Evolutionary conservation across 495 filamentous ascomycete species (phyloP).

Genomic region (Neurospora intermedia): DNA sequence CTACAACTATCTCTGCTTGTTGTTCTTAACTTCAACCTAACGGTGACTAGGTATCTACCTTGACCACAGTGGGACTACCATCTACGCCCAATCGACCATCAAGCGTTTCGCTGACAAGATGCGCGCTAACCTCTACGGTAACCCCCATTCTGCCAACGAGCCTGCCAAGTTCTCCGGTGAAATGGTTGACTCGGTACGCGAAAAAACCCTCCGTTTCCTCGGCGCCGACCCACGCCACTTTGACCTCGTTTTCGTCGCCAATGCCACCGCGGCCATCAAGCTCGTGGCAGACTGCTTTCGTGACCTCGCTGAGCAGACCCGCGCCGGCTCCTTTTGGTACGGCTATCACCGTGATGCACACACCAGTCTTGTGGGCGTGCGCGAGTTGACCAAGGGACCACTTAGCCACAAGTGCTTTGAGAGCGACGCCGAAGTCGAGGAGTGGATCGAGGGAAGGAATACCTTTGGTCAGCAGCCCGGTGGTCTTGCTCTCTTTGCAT

Average conservation of each 20-base stretch:
- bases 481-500: conserved; percentile 54
- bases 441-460: conserved; percentile 42
- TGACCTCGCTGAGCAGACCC: conserved; percentile 38
- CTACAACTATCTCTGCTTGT: neutral
- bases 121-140: conserved; percentile 52
- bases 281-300: conserved; percentile 57
- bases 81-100: conserved; percentile 55
- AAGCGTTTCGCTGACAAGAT: conserved; percentile 48
- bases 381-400: conserved; percentile 44
- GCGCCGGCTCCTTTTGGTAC: conserved; percentile 48
- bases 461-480: conserved; percentile 12
- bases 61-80: conserved; percentile 66
- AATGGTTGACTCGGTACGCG: conserved; percentile 48
- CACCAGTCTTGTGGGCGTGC: conserved; percentile 60
- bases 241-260: conserved; percentile 84
- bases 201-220: conserved; percentile 64
- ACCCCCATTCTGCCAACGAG: conserved; percentile 62
- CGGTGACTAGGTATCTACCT: conserved; percentile 45
- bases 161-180: conserved; percentile 53
- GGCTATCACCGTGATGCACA: conserved; percentile 67
- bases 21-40: neutral
- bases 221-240: conserved; percentile 74
- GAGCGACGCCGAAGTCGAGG: conserved; percentile 54
- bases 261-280: conserved; percentile 87
- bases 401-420: conserved; percentile 44